Evolutionary conservation across 2,329 filamentous ascomycete genomes (phyloP).

Genomic region (Scedosporium boydii): DNA sequence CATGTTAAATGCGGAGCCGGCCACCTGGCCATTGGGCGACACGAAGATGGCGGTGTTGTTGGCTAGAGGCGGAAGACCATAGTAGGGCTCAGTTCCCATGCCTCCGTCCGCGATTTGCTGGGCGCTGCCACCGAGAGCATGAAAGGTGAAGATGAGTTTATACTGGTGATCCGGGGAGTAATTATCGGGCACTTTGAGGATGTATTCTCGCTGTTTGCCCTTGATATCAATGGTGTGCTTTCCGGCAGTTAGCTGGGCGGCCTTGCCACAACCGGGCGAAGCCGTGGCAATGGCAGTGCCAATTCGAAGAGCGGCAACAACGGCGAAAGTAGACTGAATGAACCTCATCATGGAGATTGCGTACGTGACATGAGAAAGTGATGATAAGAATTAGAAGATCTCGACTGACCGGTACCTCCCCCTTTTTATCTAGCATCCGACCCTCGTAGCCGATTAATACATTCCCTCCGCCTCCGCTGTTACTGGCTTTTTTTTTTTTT

Average conservation of each 20-base stretch:
- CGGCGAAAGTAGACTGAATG: too few relatives aligned
- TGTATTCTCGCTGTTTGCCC: constrained; percentile 25
- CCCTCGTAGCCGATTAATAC: too few relatives aligned
- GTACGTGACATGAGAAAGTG: too few relatives aligned
- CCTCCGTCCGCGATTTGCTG: constrained; percentile 19
- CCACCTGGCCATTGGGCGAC: constrained; percentile 25
- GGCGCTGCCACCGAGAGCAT: constrained; percentile 28
- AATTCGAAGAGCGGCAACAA: neutral
- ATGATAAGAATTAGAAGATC: too few relatives aligned
- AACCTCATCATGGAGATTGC: too few relatives aligned
- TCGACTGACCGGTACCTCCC: too few relatives aligned
- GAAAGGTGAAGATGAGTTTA: constrained; percentile 30
- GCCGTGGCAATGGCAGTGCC: neutral
- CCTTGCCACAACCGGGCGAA: constrained; percentile 24
- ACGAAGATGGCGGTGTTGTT: constrained; percentile 28
- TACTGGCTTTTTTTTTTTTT: too few relatives aligned
- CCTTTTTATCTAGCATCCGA: too few relatives aligned
- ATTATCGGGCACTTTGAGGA: constrained; percentile 24
- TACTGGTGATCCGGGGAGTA: constrained; percentile 29
- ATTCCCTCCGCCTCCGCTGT: too few relatives aligned
- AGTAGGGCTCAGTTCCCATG: constrained; percentile 20
- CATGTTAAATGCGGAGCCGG: constrained; percentile 9
- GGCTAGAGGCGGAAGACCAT: constrained; percentile 25
- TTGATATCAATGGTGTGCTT: constrained; percentile 25
- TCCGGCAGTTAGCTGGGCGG: constrained; percentile 17